Base-by-base conservation (phyloP, 2,329 filamentous ascomycete species). In the Calonectria henricotiae region DNA sequence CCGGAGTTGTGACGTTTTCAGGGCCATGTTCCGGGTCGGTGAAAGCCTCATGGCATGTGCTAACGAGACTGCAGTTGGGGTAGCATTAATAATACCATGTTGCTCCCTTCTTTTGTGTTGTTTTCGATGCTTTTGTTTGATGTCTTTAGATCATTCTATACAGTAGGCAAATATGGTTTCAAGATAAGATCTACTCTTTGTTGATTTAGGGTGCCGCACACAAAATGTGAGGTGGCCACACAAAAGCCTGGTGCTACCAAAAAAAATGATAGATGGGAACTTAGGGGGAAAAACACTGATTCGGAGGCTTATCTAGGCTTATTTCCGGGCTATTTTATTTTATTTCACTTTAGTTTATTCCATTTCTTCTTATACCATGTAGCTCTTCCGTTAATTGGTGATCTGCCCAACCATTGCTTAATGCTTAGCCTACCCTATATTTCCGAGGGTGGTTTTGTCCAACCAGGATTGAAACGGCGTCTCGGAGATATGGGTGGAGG, bases 1-100 rank as follows among this genome's bases (percentile, higher is more conserved):
- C 69, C 69, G 69, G 62, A 30, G 65, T 65, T 68, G 35, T 55
- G 69, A 43, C 69, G 62, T 55, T 44, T 46, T 62, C 69, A 62
- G 69, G 62, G 43, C 69, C 65, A 25, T 12, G n/a, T 54, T 54
- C 69, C 69, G 69, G 5, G 39, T 61, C 35, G 37, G 68, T 23
- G 23, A 41, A 44, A 51, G 46, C 39, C 15, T 44, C 27, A 20
- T 44, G 39, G 44, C 39, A 44, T 61, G 55, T 61, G 25, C 55
- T 61, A 17, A 23, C 32, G 17, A 58, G 3, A 27, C 5, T 27
- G 35, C 35, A 15, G 12, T 3, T 17, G 20, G 35, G 4, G 8
- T 23, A 8, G 13, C 25, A 32, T 61, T 61, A 13, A 20, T 30
- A 20, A 32, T 39, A 17, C 25, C 5, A 5, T 5, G 11, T 23